Evolutionary conservation across 176 grass and related monocot species (phyloP), one percentile per base, ranked within the genome.

Genomic region (Triticum aestivum): DNA sequence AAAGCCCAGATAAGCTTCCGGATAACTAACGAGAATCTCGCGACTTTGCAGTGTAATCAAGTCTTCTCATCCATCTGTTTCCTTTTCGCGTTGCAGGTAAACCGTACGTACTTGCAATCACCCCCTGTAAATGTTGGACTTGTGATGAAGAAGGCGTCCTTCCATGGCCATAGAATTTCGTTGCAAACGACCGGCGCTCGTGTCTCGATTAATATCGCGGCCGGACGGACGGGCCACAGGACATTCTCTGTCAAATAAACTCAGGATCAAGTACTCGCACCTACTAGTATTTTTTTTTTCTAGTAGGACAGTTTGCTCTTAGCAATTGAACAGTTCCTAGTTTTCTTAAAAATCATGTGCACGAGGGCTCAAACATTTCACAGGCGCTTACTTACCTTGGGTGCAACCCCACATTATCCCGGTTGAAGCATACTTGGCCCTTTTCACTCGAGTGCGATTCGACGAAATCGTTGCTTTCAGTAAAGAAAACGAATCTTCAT

Each of bases 111-210:
- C 33, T 65, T 78, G 73, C 34, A 13, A 56, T 29, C 26, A 14
- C 61, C 14, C 56, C n/a, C 45, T 14, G 21, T n/a, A 58, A 29
- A 86, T 59, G n/a, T n/a, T 79, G 33, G 84, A 79, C 63, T 79
- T 86, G 78, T n/a, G 51, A 54, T 1, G 15, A 52, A 52, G 49
- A 33, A 11, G 9, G 11, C 32, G 84, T 69, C 84, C 84, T 69
- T 42, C 21, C 8, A 13, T 41, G 75, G 17, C 2, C 75, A 32
- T 38, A 18, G 33, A 32, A 79, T 58, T 59, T 69, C 6, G 51
- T 1, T 59, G 3, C 47, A 13, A 13, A n/a, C 6, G 75, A 56
- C 47, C 33, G 0, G 29, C 51, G 33, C 29, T 8, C 21, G 3
- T 2, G 3, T 1, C 42, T 85, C 54, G 8, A 3, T 83, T 61